Conservation (phyloP, 2,329 filamentous ascomycete species). For the Cytospora leucostoma region DNA sequence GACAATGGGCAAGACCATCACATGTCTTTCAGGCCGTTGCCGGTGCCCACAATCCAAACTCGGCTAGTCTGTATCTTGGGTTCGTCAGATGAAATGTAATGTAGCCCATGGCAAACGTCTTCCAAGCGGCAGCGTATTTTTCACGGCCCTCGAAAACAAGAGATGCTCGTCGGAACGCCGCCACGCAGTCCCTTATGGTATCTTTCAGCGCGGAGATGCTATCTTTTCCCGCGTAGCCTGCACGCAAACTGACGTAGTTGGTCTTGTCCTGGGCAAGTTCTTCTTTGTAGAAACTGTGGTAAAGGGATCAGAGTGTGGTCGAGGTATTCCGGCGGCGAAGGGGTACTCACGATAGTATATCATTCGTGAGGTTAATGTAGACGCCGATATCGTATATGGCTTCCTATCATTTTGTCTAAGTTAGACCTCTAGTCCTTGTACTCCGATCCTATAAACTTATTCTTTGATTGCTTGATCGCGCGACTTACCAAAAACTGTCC, state of each 20-base stretch:
- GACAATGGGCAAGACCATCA: neutral
- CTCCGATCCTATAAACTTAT: neutral
- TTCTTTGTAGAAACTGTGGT: neutral
- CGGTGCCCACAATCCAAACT: neutral
- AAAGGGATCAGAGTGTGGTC: neutral
- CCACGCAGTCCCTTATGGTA: neutral
- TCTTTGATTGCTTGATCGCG: too few species aligned
- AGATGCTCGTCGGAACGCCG: neutral
- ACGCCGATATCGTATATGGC: neutral
- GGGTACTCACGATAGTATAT: neutral
- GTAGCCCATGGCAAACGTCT: neutral
- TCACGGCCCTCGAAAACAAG: neutral
- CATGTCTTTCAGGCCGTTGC: neutral
- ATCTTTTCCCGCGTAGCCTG: neutral
- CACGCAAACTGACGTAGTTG: neutral
- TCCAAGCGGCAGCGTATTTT: neutral
- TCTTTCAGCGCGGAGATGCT: neutral
- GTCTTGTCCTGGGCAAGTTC: neutral
- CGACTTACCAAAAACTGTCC: neutral
- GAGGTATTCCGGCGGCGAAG: neutral
- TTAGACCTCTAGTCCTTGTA: neutral
- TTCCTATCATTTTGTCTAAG: neutral
- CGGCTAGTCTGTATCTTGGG: neutral
- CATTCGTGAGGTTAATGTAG: neutral
- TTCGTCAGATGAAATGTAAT: neutral